Evolutionary conservation across 1,139 yeast species (phyloP).

Genomic region (Debaryomyces psychrophilus): DNA sequence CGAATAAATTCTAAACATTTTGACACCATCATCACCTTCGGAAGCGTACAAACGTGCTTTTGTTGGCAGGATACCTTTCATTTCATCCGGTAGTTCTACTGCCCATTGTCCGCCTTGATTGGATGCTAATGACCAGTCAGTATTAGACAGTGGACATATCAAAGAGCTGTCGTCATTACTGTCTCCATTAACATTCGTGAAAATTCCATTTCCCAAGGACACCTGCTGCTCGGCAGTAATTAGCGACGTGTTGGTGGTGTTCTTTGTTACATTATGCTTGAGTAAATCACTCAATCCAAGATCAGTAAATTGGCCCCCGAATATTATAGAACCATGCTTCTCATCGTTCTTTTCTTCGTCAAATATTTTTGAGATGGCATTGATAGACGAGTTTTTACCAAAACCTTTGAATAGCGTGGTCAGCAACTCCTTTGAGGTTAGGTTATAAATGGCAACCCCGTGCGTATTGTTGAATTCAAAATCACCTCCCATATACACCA

Average conservation of each 20-base stretch:
- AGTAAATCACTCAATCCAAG: slow-evolving; percentile 58
- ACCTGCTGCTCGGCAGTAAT: slow-evolving; percentile 68
- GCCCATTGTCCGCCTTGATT: slow-evolving; percentile 68
- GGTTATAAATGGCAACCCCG: slow-evolving; percentile 71
- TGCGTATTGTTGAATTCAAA: slow-evolving; percentile 57
- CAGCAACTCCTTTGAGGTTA: slow-evolving; percentile 41
- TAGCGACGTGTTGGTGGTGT: slow-evolving; percentile 36
- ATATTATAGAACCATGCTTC: slow-evolving; percentile 54
- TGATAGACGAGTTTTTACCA: slow-evolving; percentile 58
- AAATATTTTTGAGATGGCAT: slow-evolving; percentile 61
- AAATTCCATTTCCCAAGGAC: slow-evolving; percentile 62
- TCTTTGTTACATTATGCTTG: slow-evolving; percentile 31
- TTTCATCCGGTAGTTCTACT: slow-evolving; percentile 59
- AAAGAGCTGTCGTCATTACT: slow-evolving; percentile 40
- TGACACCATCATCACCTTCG: slow-evolving; percentile 54
- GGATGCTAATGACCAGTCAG: slow-evolving; percentile 59
- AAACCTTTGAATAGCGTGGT: slow-evolving; percentile 80
- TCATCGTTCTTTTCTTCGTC: slow-evolving; percentile 32
- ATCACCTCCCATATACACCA: slow-evolving; percentile 81
- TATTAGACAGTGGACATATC: slow-evolving; percentile 59
- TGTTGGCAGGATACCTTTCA: slow-evolving; percentile 63
- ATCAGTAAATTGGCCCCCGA: slow-evolving; percentile 76
- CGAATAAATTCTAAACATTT: slow-evolving; percentile 72
- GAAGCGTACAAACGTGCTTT: slow-evolving; percentile 75
- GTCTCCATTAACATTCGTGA: slow-evolving; percentile 56